Evolutionary conservation across 148 eudicot species (phyloP).

Genomic region (Rhododendron kiyosumense): DNA sequence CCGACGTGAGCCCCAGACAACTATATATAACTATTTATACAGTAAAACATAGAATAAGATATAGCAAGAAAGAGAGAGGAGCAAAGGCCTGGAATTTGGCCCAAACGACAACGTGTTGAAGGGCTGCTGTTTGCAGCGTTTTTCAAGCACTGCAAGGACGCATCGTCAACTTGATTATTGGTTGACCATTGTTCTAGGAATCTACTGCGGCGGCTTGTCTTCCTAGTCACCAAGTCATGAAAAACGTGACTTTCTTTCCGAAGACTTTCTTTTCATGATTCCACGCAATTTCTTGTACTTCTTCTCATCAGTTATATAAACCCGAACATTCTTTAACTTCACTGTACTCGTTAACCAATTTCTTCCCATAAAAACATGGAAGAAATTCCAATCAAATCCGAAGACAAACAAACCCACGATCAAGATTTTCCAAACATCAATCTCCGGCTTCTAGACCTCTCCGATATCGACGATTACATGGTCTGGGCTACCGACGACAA

Average conservation of each 20-base stretch:
- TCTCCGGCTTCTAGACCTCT: constrained; percentile 25
- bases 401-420: not conserved
- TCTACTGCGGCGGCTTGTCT: too few relatives aligned
- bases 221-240: not conserved
- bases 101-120: too few relatives aligned
- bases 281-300: not conserved
- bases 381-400: not conserved
- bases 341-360: not conserved
- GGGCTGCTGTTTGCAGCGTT: too few relatives aligned
- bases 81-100: too few relatives aligned
- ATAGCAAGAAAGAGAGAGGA: too few relatives aligned
- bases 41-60: too few relatives aligned
- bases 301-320: not conserved
- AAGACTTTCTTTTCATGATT: not conserved
- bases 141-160: too few relatives aligned
- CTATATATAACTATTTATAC: too few relatives aligned
- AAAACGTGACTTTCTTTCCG: not conserved
- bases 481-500: constrained; percentile 30
- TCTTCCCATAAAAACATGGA: not conserved
- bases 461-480: constrained; percentile 43
- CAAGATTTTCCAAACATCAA: constrained; percentile 11
- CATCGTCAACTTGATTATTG: too few relatives aligned
- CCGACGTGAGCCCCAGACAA: too few relatives aligned
- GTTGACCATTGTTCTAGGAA: not conserved
- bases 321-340: not conserved